Evolutionary conservation across 805 yeast species (phyloP).

Genomic region (Candida lessepsii): DNA sequence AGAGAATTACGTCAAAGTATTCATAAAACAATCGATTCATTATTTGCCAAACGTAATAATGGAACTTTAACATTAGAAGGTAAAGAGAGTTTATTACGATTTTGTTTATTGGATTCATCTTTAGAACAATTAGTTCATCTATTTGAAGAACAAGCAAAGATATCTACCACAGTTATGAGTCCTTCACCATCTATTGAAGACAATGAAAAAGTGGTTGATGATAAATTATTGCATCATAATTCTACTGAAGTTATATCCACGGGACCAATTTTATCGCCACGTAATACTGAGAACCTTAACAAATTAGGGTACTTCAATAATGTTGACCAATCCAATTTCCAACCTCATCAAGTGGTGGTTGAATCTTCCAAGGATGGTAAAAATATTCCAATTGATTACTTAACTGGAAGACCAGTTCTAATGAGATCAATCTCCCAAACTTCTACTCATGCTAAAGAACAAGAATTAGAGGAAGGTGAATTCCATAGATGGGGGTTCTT

Average conservation of each 20-base stretch:
- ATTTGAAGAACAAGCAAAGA: slow-evolving; percentile 41
- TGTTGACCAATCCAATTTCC: slow-evolving; percentile 27
- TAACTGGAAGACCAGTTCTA: slow-evolving; percentile 71
- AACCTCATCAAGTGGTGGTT: slow-evolving; percentile 71
- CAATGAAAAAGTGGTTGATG: slow-evolving; percentile 2
- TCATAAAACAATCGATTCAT: slow-evolving; percentile 50
- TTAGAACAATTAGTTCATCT: slow-evolving; percentile 51
- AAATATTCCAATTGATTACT: slow-evolving; percentile 57
- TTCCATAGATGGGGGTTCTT: slow-evolving; percentile 83
- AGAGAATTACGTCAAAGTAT: slow-evolving; percentile 49
- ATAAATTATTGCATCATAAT: slow-evolving; percentile 42
- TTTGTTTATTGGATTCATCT: slow-evolving; percentile 54
- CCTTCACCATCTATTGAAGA: slow-evolving; percentile 21
- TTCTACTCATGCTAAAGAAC: slow-evolving; percentile 65
- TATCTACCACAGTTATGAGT: slow-evolving; percentile 12
- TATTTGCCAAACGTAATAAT: slow-evolving; percentile 45
- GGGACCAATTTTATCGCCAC: slow-evolving; percentile 53
- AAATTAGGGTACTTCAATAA: slow-evolving; percentile 22
- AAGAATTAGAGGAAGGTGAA: slow-evolving; percentile 91
- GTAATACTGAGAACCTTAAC: slow-evolving; percentile 23
- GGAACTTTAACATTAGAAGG: slow-evolving; percentile 53
- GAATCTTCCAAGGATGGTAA: slow-evolving; percentile 57
- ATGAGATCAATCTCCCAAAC: slow-evolving; percentile 65
- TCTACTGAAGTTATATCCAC: slow-evolving; percentile 51
- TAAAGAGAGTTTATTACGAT: slow-evolving; percentile 51